Evolutionary conservation across 164 flowering plant genomes (phyloP).

Genomic region (Piper betle): DNA sequence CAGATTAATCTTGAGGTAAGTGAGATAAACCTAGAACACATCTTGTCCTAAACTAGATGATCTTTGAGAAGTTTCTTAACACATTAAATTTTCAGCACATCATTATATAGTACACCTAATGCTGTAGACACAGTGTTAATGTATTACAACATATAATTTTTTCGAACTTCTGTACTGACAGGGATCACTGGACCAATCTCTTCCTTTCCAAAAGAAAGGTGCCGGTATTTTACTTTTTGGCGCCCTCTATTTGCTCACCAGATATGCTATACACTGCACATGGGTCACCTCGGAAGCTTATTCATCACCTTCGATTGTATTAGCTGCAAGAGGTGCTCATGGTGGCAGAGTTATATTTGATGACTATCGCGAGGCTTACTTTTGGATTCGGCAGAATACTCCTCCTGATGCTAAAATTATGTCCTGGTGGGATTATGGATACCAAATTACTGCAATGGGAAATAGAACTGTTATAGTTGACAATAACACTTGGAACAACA

Average conservation of each 20-base stretch:
- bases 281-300: slow-evolving; percentile 99
- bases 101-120: neutral
- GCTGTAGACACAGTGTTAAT: too few relatives aligned
- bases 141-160: too few relatives aligned
- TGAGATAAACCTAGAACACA: too few relatives aligned
- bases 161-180: neutral
- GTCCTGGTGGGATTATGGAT: slow-evolving; percentile 99
- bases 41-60: neutral
- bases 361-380: slow-evolving; percentile 98
- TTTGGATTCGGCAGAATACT: slow-evolving; percentile 96
- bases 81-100: neutral
- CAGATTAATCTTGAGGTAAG: too few relatives aligned
- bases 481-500: slow-evolving; percentile 98
- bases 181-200: slow-evolving; percentile 69
- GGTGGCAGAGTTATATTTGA: slow-evolving; percentile 93
- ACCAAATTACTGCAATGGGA: slow-evolving; percentile 99
- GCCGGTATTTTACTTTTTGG: slow-evolving; percentile 82
- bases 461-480: slow-evolving; percentile 97
- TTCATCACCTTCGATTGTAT: slow-evolving; percentile 96
- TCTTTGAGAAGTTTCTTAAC: neutral
- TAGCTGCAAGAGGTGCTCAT: slow-evolving; percentile 95
- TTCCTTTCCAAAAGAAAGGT: slow-evolving; percentile 76
- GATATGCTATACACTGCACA: slow-evolving; percentile 86
- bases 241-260: slow-evolving; percentile 79
- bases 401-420: slow-evolving; percentile 95